Conservation (phyloP, 441 rosid species). For the Dalechampia spathulata region DNA sequence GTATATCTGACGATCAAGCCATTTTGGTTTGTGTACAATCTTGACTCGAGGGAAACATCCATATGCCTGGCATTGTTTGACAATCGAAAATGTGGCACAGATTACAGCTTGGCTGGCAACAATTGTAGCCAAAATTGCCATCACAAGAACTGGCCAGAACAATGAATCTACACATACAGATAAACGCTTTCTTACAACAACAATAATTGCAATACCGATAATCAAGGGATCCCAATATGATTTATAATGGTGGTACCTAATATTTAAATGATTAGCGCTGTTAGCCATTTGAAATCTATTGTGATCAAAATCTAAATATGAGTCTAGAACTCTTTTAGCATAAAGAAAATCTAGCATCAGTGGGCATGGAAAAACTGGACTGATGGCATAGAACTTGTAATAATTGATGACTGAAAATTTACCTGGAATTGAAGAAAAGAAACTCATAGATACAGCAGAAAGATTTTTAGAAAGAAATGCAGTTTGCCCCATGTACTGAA, state of each 20-base stretch:
- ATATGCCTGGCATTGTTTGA: slow-evolving; percentile 69
- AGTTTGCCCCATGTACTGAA: slow-evolving; percentile 97
- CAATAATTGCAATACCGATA: too few relatives aligned
- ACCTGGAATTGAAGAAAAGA: slow-evolving; percentile 89
- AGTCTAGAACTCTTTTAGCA: background rate
- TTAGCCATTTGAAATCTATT: too few relatives aligned
- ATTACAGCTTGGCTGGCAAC: slow-evolving; percentile 81
- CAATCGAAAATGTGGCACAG: slow-evolving; percentile 65
- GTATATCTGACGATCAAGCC: slow-evolving; percentile 72
- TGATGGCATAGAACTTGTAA: too few relatives aligned
- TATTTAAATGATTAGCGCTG: too few relatives aligned
- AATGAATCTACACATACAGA: slow-evolving; percentile 37
- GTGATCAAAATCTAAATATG: too few relatives aligned
- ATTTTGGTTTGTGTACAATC: slow-evolving; percentile 75
- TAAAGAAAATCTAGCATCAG: background rate
- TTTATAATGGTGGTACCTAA: too few relatives aligned
- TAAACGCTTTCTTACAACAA: slow-evolving; percentile 9
- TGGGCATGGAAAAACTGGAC: too few relatives aligned
- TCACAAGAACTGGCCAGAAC: slow-evolving; percentile 65
- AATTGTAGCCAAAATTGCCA: slow-evolving; percentile 71
- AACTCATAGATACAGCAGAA: slow-evolving; percentile 49
- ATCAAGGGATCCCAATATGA: too few relatives aligned
- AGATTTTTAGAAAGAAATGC: slow-evolving; percentile 82
- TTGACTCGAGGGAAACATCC: slow-evolving; percentile 94
- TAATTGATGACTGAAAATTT: slow-evolving; percentile 12